Evolutionary conservation across 345 rosid genomes (phyloP), one percentile per base, ranked within the genome.

Genomic region (Laguncularia racemosa): DNA sequence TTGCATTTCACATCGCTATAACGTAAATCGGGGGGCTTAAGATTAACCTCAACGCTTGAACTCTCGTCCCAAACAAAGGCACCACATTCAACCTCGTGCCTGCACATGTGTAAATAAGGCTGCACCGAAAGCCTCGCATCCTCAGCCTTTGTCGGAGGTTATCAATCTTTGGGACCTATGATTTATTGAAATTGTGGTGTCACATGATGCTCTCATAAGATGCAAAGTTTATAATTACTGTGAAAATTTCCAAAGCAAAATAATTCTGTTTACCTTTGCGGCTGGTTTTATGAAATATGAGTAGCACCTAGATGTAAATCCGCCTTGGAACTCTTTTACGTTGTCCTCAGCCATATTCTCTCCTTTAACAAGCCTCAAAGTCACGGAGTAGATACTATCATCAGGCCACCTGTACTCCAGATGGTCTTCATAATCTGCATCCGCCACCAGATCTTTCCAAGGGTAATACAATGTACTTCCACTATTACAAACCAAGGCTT

Each of bases 371-470:
- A 89, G 78, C 73, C 83, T 68, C 59, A 61, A 54, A 28, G 70
- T 75, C 52, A 67, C 71, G 3, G 88, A 78, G 59, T 70, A 74
- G 55, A 88, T 72, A 60, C 78, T 78, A 68, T 91, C 98, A 68
- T 92, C 87, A 11, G 95, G 92, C 95, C 95, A 91, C 76, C 89
- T 84, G 77, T 91, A 82, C 60, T 74, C 87, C 46, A 88, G 68
- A 66, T 84, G 95, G 57, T 80, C 83, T 60, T 80, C 90, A 20
- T 86, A 88, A 58, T 86, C 90, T 57, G 54, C 58, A 74, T 86
- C 95, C 56, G 79, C 84, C 50, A 56, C 81, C 84, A 84, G 73
- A 43, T 89, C 92, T 66, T 58, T 81, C 92, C 96, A 83, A 50
- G 98, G 96, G 62, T 79, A 82, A 62, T 78, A 84, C 74, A 88